These are phyloP conservation scores for Pichia sp. DNA, from an alignment of 1,139 yeast species.

Conservation along the genomic window DNA sequence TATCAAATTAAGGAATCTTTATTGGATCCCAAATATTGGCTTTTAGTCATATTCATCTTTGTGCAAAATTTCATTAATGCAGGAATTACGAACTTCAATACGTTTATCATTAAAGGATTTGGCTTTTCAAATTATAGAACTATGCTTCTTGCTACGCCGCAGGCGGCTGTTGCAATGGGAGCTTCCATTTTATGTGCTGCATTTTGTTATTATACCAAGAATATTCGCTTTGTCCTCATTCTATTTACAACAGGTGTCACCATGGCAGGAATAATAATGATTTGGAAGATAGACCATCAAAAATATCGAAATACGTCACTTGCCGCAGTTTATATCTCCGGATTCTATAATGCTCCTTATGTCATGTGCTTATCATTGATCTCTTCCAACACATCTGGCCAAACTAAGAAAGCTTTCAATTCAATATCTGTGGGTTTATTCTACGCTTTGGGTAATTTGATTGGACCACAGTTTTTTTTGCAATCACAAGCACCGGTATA, in stretches of 20 bases:
- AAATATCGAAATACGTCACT: slow-evolving; percentile 39
- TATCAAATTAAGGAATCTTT: slow-evolving; percentile 32
- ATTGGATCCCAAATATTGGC: slow-evolving; percentile 33
- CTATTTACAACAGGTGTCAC: slow-evolving; percentile 11
- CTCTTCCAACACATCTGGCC: slow-evolving; percentile 9
- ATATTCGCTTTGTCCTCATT: slow-evolving; percentile 6
- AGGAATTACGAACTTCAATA: slow-evolving; percentile 26
- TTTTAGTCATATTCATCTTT: slow-evolving; percentile 27
- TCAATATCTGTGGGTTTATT: slow-evolving; percentile 46
- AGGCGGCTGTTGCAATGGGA: slow-evolving; percentile 12
- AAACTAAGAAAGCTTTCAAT: slow-evolving; percentile 8
- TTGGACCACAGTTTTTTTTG: slow-evolving; percentile 66
- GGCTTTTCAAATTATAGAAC: slow-evolving; percentile 17
- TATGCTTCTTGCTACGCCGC: slow-evolving; percentile 18
- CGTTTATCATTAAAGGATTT: slow-evolving; percentile 18
- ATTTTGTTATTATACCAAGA: slow-evolving; percentile 4
- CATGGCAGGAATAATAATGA: slow-evolving; percentile 14
- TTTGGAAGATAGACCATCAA: slow-evolving; percentile 4
- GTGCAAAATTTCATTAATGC: slow-evolving; percentile 34
- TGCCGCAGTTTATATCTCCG: slow-evolving; percentile 9
- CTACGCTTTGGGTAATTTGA: slow-evolving; percentile 53
- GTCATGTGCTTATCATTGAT: slow-evolving; percentile 5
- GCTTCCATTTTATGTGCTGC: slow-evolving; percentile 5
- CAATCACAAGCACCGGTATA: slow-evolving; percentile 46
- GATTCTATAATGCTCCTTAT: slow-evolving; percentile 11